Evolutionary conservation across 129 eudicot species (phyloP), one percentile per base, ranked within the genome.

Genomic region (carrot (Daucus carota)): DNA sequence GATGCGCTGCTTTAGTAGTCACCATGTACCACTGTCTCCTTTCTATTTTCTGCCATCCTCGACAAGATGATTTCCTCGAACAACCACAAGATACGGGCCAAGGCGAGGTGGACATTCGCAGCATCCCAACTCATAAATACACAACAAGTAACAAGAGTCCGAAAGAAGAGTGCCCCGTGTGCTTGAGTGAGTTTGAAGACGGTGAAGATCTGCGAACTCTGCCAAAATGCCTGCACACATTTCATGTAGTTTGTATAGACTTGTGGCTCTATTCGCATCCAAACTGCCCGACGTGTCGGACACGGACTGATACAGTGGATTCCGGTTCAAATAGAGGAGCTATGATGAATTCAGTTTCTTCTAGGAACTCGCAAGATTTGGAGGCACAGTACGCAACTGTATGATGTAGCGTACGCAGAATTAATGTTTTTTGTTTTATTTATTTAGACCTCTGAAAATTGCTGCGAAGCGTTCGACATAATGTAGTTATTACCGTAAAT

Each of bases 201-300:
- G 84, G 85, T 8, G 89, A 88, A 63, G 86, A 83, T 54, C 40
- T 88, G 24, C 83, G 89, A 11, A 85, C 86, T 6, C 72, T 85
- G 79, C 92, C 92, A 0, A 87, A 85, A 69, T 85, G 92, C 41
- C 28, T 34, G 73, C 89, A 88, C 81, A 81, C 92, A 18, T 88
- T 80, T 77, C 92, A 88, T 67, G 92, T 83, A 20, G 73, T 80
- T 11, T 88, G 89, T 66, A 88, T 88, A 7, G 89, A 88, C 68
- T 83, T 81, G 87, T 88, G 89, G 89, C 86, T 88, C 17, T 81
- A 52, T 62, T 83, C 92, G 34, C 87, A 83, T 79, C 54, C 84
- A 29, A 85, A 80, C 34, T 88, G 92, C 41, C 92, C 89, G 0
- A 60, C 83, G 40, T 88, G 92, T 79, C 87, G 92, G 16, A 48